Evolutionary conservation across 768 basidiomycete species (phyloP).

Genomic region (Termitomyces sp.): DNA sequence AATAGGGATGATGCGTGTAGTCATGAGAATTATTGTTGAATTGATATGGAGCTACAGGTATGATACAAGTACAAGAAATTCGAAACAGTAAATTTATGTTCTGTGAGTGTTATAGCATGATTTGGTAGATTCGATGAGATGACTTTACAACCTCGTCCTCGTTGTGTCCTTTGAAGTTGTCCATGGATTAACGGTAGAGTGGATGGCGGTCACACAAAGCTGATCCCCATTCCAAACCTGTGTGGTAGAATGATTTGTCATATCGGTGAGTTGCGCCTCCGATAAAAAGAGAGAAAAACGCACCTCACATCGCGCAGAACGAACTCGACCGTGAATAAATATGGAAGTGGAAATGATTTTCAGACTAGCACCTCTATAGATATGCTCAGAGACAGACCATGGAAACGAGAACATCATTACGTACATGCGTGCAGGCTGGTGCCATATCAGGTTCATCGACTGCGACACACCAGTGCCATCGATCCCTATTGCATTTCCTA

Average conservation of each 20-base stretch:
- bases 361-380: conserved; percentile 37
- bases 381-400: conserved; percentile 1
- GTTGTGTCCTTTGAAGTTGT: conserved; percentile 3
- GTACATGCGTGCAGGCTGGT: conserved; percentile 37
- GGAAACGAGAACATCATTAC: conserved; percentile 11
- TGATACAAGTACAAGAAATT: conserved; percentile 1
- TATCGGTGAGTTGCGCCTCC: background rate
- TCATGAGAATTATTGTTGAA: background rate
- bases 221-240: conserved; percentile 40
- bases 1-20: background rate
- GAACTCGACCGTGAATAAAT: conserved; percentile 37
- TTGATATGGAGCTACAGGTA: conserved; percentile 1
- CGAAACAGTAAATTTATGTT: background rate
- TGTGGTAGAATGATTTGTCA: conserved; percentile 4
- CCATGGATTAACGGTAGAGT: conserved; percentile 36
- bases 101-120: conserved; percentile 1
- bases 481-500: conserved; percentile 35
- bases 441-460: conserved; percentile 50
- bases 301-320: conserved; percentile 44
- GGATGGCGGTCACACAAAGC: conserved; percentile 44
- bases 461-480: conserved; percentile 48
- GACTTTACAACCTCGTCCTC: conserved; percentile 10
- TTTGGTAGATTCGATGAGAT: background rate
- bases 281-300: conserved; percentile 8
- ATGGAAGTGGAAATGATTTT: conserved; percentile 40